phyloP scores from a whole-genome alignment of 2,329 filamentous ascomycete species.

The Ophiocordyceps camponoti-rufipedis region DNA sequence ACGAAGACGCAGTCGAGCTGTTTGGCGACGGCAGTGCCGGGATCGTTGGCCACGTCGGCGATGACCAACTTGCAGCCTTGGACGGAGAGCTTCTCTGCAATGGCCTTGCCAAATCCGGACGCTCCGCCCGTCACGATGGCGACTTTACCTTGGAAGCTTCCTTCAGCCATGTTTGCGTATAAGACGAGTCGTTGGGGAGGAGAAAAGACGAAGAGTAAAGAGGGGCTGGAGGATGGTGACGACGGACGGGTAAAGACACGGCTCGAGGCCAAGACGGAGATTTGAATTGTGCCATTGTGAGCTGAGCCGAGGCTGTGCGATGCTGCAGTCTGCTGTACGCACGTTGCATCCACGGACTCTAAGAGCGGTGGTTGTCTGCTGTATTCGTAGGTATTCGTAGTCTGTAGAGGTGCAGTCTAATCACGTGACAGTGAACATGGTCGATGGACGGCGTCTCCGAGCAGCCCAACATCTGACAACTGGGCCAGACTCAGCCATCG shows the following conservation, averaged over 20 bases:
- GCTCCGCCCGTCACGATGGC: slow-evolving; percentile 34
- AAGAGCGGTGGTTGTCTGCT: not conserved
- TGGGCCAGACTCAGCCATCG: too few relatives aligned
- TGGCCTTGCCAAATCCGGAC: slow-evolving; percentile 45
- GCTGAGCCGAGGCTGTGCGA: not conserved
- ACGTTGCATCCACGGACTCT: too few relatives aligned
- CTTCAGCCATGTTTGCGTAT: slow-evolving; percentile 5
- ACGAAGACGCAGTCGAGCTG: slow-evolving; percentile 25
- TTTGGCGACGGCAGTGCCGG: slow-evolving; percentile 27
- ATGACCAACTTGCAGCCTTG: slow-evolving; percentile 45
- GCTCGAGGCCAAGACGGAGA: not conserved
- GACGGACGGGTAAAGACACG: not conserved
- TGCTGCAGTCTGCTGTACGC: not conserved
- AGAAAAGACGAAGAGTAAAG: not conserved
- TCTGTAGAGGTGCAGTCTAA: too few relatives aligned
- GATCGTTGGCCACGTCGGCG: slow-evolving; percentile 37
- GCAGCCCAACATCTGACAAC: too few relatives aligned
- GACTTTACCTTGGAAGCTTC: slow-evolving; percentile 21
- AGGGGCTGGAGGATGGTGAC: not conserved
- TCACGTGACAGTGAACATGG: too few relatives aligned
- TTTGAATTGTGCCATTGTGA: not conserved
- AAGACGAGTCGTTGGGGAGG: not conserved
- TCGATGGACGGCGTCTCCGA: too few relatives aligned
- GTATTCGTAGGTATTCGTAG: too few relatives aligned
- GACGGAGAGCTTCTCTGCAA: slow-evolving; percentile 36